Conservation (phyloP, 2,329 filamentous ascomycete species). For the Fusarium graminum region DNA sequence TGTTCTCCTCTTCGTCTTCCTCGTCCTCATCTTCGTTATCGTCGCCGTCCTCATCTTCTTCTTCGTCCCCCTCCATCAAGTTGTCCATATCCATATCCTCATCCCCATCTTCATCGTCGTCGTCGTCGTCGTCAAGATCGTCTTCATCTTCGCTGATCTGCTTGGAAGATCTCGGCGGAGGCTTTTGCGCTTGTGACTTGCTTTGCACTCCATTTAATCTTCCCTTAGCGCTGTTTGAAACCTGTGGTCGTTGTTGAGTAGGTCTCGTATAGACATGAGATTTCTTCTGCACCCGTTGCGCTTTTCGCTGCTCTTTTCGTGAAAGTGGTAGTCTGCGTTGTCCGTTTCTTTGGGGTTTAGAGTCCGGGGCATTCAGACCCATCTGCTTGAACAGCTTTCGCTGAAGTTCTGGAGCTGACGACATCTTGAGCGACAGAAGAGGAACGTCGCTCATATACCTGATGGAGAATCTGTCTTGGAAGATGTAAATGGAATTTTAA, state of each 20-base stretch:
- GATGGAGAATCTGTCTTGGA: not conserved
- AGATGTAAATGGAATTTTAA: constrained; percentile 19
- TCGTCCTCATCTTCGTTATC: constrained; percentile 41
- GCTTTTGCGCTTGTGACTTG: constrained; percentile 10
- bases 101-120: constrained; percentile 11
- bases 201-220: constrained; percentile 11
- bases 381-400: constrained; percentile 56
- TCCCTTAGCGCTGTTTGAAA: constrained; percentile 11
- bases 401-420: constrained; percentile 53
- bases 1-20: constrained; percentile 44
- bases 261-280: constrained; percentile 52
- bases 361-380: constrained; percentile 51
- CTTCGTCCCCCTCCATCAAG: constrained; percentile 41
- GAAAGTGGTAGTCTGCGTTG: constrained; percentile 34
- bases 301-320: constrained; percentile 77
- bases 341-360: constrained; percentile 27
- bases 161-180: constrained; percentile 12
- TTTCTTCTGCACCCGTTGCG: constrained; percentile 73
- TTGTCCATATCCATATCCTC: constrained; percentile 44
- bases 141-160: constrained; percentile 39
- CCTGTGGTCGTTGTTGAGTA: constrained; percentile 24
- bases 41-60: constrained; percentile 38
- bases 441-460: not conserved
- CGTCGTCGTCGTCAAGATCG: constrained; percentile 14
- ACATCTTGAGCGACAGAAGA: constrained; percentile 20